Base-by-base conservation (phyloP, 108 stramenopile genomes). In the Discostella pseudostelligera region DNA sequence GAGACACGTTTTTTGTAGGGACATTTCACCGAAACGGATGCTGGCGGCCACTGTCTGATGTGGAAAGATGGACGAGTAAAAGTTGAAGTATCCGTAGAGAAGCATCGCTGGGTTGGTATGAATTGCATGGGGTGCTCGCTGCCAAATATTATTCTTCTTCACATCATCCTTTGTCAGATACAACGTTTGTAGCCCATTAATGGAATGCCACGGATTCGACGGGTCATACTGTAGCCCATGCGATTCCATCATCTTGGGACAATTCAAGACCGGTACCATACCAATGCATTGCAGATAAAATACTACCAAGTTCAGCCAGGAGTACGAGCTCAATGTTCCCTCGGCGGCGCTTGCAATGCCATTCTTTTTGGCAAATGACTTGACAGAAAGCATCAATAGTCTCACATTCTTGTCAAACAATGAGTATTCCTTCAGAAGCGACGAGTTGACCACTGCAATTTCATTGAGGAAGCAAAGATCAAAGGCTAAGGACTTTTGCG, bases 401-500 rank as follows among this genome's bases (percentile, higher is more conserved):
- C 75, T 59, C 29, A 83, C 84, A n/a, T 83, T 73, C n/a, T 36
- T 48, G 59, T 89, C 84, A 36, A 89, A 63, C 24, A 80, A 32
- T 11, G 88, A 87, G 59, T 94, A 94, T 63, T 89, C 93, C 32
- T 85, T 67, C n/a, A 91, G 58, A 7, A 94, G 60, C 0, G 64
- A 62, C 0, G 87, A 88, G 63, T 94, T 94, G 20, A 70, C 85
- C 0, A 94, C 92, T 3, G 92, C 89, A 57, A 90, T 86, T 32
- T 94, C 89, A 65, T 94, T 94, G 53, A 86, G 62, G 45, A 94
- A 90, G 67, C 93, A 94, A 47, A 94, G 68, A 59, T 94, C 93
- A 77, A 90, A 90, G 43, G 83, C 21, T 4, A 88, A 59, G 6
- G 78, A 80, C 54, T 89, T 90, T 10, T 60, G 22, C 8, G 87